These are phyloP conservation scores for Xylaria bambusicola DNA, from an alignment of 495 filamentous ascomycete genomes.

Conservation along the genomic window DNA sequence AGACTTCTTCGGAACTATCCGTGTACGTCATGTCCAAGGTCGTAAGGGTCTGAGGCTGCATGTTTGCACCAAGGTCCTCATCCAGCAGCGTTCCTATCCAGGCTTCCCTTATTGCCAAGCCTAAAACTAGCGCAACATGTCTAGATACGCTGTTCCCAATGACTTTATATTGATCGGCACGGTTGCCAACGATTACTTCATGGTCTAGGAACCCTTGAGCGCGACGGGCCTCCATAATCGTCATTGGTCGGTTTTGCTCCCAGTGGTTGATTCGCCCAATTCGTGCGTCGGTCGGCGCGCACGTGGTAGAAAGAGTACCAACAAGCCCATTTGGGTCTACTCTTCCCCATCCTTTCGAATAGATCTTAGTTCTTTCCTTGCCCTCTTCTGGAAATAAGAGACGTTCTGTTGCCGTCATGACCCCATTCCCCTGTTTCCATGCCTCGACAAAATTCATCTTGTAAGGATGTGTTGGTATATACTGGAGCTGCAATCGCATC, in stretches of 20 bases:
- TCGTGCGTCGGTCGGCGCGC: conserved; percentile 48
- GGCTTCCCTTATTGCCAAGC: conserved; percentile 61
- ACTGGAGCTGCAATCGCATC: conserved; percentile 36
- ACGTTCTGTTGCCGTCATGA: conserved; percentile 41
- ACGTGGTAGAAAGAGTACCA: conserved; percentile 56
- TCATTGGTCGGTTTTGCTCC: conserved; percentile 56
- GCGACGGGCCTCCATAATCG: conserved; percentile 62
- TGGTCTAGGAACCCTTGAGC: conserved; percentile 68
- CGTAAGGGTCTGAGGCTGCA: neutral
- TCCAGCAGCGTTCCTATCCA: conserved; percentile 44
- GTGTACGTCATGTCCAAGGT: neutral
- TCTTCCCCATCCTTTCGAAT: conserved; percentile 51
- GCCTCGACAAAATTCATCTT: conserved; percentile 44
- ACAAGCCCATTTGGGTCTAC: conserved; percentile 54
- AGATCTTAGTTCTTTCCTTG: conserved; percentile 8
- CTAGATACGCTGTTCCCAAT: conserved; percentile 75
- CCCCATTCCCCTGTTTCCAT: conserved; percentile 41
- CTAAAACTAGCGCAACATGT: conserved; percentile 61
- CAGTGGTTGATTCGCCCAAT: conserved; percentile 59
- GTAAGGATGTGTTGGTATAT: conserved; percentile 47
- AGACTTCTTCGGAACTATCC: neutral
- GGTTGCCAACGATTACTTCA: conserved; percentile 63
- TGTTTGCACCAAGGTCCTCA: neutral
- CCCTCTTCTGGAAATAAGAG: conserved; percentile 30
- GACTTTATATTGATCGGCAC: conserved; percentile 57